Base-by-base conservation (phyloP, 768 basidiomycete species). In the Cantharellus anzutake region DNA sequence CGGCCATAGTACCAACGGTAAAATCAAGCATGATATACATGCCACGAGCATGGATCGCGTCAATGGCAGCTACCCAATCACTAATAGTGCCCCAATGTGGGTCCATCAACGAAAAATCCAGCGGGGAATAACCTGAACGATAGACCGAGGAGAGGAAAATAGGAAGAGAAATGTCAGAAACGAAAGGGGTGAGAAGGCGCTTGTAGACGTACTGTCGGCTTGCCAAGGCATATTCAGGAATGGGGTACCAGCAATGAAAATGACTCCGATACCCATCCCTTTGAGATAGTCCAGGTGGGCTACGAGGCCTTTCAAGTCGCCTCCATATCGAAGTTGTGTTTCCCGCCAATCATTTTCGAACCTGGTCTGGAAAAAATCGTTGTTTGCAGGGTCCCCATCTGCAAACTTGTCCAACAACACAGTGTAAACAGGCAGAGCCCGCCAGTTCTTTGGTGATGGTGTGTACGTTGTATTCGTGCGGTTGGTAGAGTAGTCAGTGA, bases 161-260 rank as follows among this genome's bases (percentile, higher is more conserved):
- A 39, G 16, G 79, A 48, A 48, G 1, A 11, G 29, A 11, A 48
- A 48, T 11, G 11, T 11, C 52, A 7, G 35, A 37, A 11, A 11
- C 35, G 35, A 55, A 11, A 11, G 52, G 7, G 52, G 52, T 7
- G 44, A 55, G 35, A 55, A 37, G 52, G 7, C 35, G 38, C 89
- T 68, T 29, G 20, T 29, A 29, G 1, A 29, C 20, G 20, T 59
- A 92, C 91, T 90, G 78, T 94, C 91, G 2, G 89, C 85, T 68
- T 92, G 84, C 91, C 91, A 94, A n/a, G 89, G 71, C 91, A 92
- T 92, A 76, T 94, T 94, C 62, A 96, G 62, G 70, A 90, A 96
- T 58, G 83, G 81, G 1, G 92, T 96, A 58, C 92, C 92, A 34
- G 92, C 89, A 68, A 94, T 85, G 73, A 89, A 96, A 65, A 96